Evolutionary conservation across 1,139 yeast genomes (phyloP), one percentile per base, ranked within the genome.

Genomic region (Groenewaldozyma auringiensis): DNA sequence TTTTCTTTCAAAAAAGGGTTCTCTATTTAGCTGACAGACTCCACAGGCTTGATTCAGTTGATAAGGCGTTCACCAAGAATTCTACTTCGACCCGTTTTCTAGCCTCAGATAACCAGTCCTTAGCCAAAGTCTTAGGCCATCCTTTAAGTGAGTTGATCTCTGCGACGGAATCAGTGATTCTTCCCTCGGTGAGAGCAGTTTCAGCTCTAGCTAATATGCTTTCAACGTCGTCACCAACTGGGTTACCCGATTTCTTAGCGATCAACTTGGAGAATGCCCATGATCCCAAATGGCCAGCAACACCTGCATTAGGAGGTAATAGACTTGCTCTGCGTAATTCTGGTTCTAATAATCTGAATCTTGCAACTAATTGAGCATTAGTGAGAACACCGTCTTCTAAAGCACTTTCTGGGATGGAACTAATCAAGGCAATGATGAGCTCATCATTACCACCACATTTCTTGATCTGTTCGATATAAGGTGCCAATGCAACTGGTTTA

Each of bases 221-320:
- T 68, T 92, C 97, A 50, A 89, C 79, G 60, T 92, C 96, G 57
- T 78, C 78, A 44, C 95, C 95, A 43, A 77, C 74, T 47, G 88
- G 83, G 55, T 68, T 65, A 41, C 88, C 89, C 41, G 68, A 62
- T 63, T 81, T 82, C 42, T 75, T 64, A 57, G 87, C 73, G 58
- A 92, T 73, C 49, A 89, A 75, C 59, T 78, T 78, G 42, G 95
- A 83, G 61, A 89, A 85, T 8, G 87, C 48, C 52, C 75, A 69
- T 13, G 97, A 89, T 8, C 94, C 76, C 44, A 88, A 65, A 66
- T 92, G 96, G 38, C 96, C 97, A 57, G 92, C 76, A 49, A 92
- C 76, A 59, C 98, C 98, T 29, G 98, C 95, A 63, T 89, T 85
- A 57, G 94, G 95, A 44, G 97, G 97, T 52, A 86, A 75, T 56